Evolutionary conservation across 2,329 filamentous ascomycete species (phyloP).

Genomic region (Pestalotiopsis sp.): DNA sequence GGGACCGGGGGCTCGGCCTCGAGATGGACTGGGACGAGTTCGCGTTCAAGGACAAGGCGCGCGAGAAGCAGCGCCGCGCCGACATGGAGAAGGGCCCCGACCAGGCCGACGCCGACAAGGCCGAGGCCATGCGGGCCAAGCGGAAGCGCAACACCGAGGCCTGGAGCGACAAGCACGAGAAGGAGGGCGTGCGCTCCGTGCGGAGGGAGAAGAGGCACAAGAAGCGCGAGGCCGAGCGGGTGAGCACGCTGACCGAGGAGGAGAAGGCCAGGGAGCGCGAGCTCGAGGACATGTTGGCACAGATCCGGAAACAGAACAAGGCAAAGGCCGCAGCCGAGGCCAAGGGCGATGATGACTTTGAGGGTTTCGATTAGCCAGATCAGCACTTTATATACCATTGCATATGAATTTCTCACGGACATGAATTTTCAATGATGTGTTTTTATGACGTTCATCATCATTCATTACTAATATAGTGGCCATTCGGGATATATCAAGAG

Average conservation of each 20-base stretch:
- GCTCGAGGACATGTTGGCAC: slow-evolving; percentile 64
- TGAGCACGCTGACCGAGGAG: slow-evolving; percentile 69
- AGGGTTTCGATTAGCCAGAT: slow-evolving; percentile 52
- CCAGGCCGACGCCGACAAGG: slow-evolving; percentile 26
- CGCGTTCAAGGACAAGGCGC: slow-evolving; percentile 71
- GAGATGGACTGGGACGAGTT: slow-evolving; percentile 70
- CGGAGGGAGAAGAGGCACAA: slow-evolving; percentile 67
- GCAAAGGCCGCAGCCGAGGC: slow-evolving; percentile 41
- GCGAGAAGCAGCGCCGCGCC: slow-evolving; percentile 66
- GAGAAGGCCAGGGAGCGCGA: slow-evolving; percentile 66
- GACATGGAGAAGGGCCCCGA: slow-evolving; percentile 50
- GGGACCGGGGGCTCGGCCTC: slow-evolving; percentile 65
- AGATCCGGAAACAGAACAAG: slow-evolving; percentile 63
- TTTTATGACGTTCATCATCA: neutral
- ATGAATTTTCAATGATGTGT: neutral
- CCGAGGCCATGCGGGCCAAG: slow-evolving; percentile 46
- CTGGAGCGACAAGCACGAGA: slow-evolving; percentile 73
- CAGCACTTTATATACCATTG: neutral
- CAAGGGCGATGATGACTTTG: slow-evolving; percentile 52
- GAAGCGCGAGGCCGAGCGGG: slow-evolving; percentile 64
- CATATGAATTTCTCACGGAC: neutral
- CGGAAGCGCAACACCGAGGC: slow-evolving; percentile 67
- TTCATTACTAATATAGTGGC: slow-evolving; percentile 3
- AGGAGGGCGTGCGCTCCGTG: slow-evolving; percentile 63
- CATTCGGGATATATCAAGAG: neutral